Base-by-base conservation (phyloP, 345 rosid species). In the Toxicodendron radicans region DNA sequence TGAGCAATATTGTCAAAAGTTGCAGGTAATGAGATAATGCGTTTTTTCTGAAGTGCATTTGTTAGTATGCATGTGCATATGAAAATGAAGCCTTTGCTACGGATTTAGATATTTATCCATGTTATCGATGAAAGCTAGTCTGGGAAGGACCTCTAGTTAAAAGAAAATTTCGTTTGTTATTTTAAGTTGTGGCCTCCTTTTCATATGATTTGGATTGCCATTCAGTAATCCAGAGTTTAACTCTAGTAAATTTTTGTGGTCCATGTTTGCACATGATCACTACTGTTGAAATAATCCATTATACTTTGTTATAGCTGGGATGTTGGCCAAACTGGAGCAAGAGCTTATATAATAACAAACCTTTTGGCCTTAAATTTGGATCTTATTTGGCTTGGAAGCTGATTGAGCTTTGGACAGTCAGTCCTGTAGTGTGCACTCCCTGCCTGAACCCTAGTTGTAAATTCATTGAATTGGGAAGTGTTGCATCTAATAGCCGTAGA, bases 1-100 rank as follows among this genome's bases (percentile, higher is more conserved):
- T 24, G 87, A 86, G 57, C 93, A 93, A 77, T 93, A 89, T 74
- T 81, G 97, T 81, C 94, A 90, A 75, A 93, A 88, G 86, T 89
- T 95, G 87, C 92, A 93, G 99, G 98, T 91, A 83, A 66, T 45
- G 52, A 38, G 5, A 43, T 41, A 17, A 32, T 62, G 38, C 30
- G 7, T 51, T 51, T 18, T 16, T 16, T 13, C 17, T 13, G 16
- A n/a, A 51, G n/a, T 51, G 54, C 18, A 18, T 10, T 48, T 48
- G 52, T 48, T 14, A 10, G 52, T 48, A 48, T 10, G 13, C 52
- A 48, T 48, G 52, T 48, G 43, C 43, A 48, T 48, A 10, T 48
- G 52, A 10, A 59, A 24, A 13, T 0, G 38, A 7, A 60, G 35
- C 35, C 12, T 23, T 9, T 58, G 41, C 18, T 5, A 27, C 14